Conservation (phyloP, 2,329 filamentous ascomycete genomes). For the Ceratocystis eucalypticola region DNA sequence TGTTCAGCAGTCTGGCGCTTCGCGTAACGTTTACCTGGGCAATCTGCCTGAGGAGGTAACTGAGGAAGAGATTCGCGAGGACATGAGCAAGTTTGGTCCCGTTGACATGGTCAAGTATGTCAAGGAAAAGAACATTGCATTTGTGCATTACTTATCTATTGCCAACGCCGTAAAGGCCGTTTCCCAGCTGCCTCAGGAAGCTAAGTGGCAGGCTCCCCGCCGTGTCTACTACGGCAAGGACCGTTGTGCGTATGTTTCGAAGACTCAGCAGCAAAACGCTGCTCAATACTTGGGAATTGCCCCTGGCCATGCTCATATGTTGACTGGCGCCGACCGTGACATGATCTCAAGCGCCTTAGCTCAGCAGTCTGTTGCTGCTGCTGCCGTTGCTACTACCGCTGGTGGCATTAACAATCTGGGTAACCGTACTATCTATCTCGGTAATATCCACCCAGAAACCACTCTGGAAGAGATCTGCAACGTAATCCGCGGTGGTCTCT, state of each 20-base stretch:
- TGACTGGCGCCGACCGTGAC: constrained; percentile 91
- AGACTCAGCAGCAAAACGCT: constrained; percentile 98
- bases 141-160: constrained; percentile 94
- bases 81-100: constrained; percentile 87
- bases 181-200: constrained; percentile 85
- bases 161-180: constrained; percentile 98
- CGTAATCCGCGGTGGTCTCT: constrained; percentile 83
- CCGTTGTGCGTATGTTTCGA: constrained; percentile 94
- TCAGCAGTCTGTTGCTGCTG: constrained; percentile 93
- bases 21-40: constrained; percentile 90
- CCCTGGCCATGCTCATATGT: constrained; percentile 87
- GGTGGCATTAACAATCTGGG: constrained; percentile 95
- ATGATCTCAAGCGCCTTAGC: constrained; percentile 92
- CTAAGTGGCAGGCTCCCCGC: constrained; percentile 90
- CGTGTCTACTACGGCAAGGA: constrained; percentile 99
- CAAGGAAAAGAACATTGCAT: constrained; percentile 93
- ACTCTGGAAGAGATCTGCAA: constrained; percentile 99
- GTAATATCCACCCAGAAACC: constrained; percentile 97
- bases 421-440: constrained; percentile 93
- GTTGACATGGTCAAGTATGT: constrained; percentile 98
- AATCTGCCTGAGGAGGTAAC: constrained; percentile 81
- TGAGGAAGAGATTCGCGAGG: constrained; percentile 86
- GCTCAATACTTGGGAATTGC: constrained; percentile 96
- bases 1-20: constrained; percentile 93
- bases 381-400: constrained; percentile 89